These are phyloP conservation scores for Boletellus sp. DNA, from an alignment of 768 basidiomycete species.

Conservation along the genomic window DNA sequence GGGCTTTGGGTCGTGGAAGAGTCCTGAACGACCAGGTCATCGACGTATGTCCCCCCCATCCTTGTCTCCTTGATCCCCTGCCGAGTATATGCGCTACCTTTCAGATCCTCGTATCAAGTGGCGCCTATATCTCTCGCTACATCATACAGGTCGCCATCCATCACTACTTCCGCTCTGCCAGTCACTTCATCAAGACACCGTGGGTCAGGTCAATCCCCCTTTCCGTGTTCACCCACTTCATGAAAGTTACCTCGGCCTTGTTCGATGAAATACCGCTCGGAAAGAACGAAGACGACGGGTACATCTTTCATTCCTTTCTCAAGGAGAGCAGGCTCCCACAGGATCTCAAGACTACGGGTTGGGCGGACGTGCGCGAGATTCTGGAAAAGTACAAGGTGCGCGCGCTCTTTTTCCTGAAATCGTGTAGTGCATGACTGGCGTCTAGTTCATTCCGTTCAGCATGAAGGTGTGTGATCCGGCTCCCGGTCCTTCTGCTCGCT, in stretches of 20 bases:
- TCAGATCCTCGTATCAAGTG: slow-evolving; percentile 70
- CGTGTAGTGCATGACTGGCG: slow-evolving; percentile 13
- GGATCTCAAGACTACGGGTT: slow-evolving; percentile 54
- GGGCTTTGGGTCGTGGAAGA: slow-evolving; percentile 71
- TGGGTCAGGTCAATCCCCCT: slow-evolving; percentile 70
- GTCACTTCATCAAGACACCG: slow-evolving; percentile 69
- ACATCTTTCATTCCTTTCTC: slow-evolving; percentile 58
- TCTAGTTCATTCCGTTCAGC: slow-evolving; percentile 75
- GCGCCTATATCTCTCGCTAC: slow-evolving; percentile 77
- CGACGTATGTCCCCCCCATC: slow-evolving; percentile 47
- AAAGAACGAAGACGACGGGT: slow-evolving; percentile 76
- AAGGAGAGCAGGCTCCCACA: slow-evolving; percentile 66
- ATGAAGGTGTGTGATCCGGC: slow-evolving; percentile 46
- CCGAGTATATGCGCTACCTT: slow-evolving; percentile 26
- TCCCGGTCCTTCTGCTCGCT: not conserved
- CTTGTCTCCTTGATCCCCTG: slow-evolving; percentile 14
- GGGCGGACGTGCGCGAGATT: slow-evolving; percentile 63
- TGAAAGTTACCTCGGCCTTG: slow-evolving; percentile 51
- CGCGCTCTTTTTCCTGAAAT: slow-evolving; percentile 6
- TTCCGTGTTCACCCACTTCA: slow-evolving; percentile 59
- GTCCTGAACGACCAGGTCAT: slow-evolving; percentile 62
- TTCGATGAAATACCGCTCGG: slow-evolving; percentile 66
- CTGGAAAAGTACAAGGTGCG: slow-evolving; percentile 66
- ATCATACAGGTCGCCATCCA: slow-evolving; percentile 74
- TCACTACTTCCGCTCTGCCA: slow-evolving; percentile 70